Conservation (phyloP, 163 green algal genomes). For the Scenedesmus sp. region DNA sequence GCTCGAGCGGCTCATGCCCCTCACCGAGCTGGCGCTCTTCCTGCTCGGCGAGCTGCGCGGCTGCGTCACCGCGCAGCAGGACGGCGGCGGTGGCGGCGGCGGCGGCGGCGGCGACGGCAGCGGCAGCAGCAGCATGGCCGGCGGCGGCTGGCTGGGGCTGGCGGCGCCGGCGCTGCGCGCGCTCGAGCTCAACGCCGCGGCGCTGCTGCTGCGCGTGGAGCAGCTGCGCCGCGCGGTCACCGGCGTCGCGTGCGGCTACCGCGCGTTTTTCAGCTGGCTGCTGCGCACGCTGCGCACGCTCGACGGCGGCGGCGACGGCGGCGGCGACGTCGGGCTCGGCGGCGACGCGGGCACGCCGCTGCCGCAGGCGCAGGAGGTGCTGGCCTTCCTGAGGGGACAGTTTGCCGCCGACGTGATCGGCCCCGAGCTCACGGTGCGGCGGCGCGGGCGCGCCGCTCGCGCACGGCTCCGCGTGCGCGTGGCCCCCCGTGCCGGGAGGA, state of each 20-base stretch:
- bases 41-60: conserved; percentile 62
- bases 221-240: conserved; percentile 54
- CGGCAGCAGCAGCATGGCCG: no score
- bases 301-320: not conserved
- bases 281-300: conserved; percentile 48
- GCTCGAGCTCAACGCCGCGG: conserved; percentile 54
- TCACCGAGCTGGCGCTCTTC: conserved; percentile 62
- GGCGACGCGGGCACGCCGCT: not conserved
- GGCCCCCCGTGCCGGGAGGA: no score
- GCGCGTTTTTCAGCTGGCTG: conserved; percentile 76
- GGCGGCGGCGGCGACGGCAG: not conserved
- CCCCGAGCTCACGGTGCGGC: conserved; percentile 50
- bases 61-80: not conserved
- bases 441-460: not conserved
- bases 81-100: not conserved
- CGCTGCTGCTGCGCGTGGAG: conserved; percentile 63
- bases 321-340: not conserved
- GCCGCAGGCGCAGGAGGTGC: conserved; percentile 6
- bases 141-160: conserved; percentile 18
- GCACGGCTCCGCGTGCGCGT: no score
- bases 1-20: conserved; percentile 56
- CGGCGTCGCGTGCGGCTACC: conserved; percentile 54
- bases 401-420: conserved; percentile 53
- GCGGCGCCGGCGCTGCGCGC: not conserved
- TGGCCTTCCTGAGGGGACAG: conserved; percentile 55